Evolutionary conservation across 495 filamentous ascomycete genomes (phyloP).

Genomic region (Penicillium cataractarum): DNA sequence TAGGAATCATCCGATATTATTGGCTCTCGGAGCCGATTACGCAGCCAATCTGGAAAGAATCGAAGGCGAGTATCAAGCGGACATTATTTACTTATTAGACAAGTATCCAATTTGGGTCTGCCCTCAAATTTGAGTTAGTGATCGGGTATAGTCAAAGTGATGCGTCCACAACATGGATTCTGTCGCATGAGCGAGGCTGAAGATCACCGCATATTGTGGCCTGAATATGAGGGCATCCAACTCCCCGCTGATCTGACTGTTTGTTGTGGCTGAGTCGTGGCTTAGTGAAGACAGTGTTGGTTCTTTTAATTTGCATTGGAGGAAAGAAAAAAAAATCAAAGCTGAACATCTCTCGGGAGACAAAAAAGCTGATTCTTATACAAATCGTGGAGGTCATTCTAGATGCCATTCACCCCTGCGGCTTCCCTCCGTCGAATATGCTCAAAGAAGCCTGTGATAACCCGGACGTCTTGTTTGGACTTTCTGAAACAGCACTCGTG

Average conservation of each 20-base stretch:
- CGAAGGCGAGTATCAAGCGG: neutral
- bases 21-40: neutral
- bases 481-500: slow-evolving; percentile 11
- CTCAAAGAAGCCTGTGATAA: slow-evolving; percentile 14
- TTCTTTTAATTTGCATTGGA: neutral
- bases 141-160: slow-evolving; percentile 6
- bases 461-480: slow-evolving; percentile 15
- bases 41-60: neutral
- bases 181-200: neutral
- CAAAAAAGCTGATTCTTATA: neutral
- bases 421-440: slow-evolving; percentile 8
- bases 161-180: neutral
- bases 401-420: neutral
- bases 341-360: neutral
- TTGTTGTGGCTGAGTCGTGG: slow-evolving; percentile 1
- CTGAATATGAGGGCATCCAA: neutral
- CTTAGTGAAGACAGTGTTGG: neutral
- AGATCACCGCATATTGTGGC: neutral
- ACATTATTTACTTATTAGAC: neutral
- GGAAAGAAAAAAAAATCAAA: too few species aligned
- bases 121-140: neutral
- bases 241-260: neutral
- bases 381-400: neutral
- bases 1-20: slow-evolving; percentile 1
- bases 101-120: neutral